Evolutionary conservation across 495 filamentous ascomycete species (phyloP).

Genomic region (Penicillium turbatum): DNA sequence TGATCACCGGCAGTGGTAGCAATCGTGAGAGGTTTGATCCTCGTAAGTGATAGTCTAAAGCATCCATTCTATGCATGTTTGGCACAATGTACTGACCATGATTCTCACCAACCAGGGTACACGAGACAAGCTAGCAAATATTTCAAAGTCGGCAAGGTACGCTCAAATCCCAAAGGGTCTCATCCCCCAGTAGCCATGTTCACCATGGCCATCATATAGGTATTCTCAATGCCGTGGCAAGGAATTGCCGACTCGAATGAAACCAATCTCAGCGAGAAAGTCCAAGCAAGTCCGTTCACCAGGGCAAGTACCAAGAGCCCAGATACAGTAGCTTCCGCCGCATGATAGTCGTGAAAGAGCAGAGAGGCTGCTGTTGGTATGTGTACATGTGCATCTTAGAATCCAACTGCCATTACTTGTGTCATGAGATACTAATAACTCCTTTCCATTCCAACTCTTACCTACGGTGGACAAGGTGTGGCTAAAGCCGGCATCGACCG

Average conservation of each 20-base stretch:
- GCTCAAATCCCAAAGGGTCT: background rate
- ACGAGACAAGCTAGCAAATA: conserved; percentile 14
- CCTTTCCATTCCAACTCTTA: conserved; percentile 29
- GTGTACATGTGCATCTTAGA: conserved; percentile 20
- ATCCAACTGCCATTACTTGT: background rate
- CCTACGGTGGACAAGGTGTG: conserved; percentile 34
- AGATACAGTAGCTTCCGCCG: conserved; percentile 31
- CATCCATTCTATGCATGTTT: background rate
- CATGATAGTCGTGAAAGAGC: conserved; percentile 31
- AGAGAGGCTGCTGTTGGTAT: conserved; percentile 26
- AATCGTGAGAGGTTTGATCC: conserved; percentile 12
- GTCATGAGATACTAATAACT: background rate
- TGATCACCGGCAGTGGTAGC: background rate
- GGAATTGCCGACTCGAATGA: conserved; percentile 20
- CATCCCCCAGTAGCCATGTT: no score
- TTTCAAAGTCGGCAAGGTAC: conserved; percentile 24
- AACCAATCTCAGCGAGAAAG: conserved; percentile 11
- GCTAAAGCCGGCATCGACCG: conserved; percentile 29
- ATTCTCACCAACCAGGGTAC: conserved; percentile 9
- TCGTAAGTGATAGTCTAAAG: conserved; percentile 6
- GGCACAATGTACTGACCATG: background rate
- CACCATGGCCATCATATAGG: conserved; percentile 6
- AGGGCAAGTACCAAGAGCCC: conserved; percentile 21
- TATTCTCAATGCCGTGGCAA: conserved; percentile 34
- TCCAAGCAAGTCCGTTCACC: background rate